phyloP scores from a whole-genome alignment of 1,139 yeast species.

The Zygosaccharomyces pseudobailii region DNA sequence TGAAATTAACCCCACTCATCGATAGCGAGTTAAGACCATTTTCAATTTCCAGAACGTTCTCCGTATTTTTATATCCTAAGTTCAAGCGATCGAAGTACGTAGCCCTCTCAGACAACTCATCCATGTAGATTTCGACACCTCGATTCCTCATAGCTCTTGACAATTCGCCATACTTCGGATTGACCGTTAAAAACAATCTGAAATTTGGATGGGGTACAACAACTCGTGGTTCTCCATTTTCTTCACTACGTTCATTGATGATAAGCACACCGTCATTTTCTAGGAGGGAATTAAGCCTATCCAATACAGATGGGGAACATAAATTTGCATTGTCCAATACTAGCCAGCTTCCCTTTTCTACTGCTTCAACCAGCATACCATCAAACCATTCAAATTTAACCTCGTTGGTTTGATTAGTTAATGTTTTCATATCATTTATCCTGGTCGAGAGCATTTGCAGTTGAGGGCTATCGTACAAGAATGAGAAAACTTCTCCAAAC shows the following conservation, averaged over 20 bases:
- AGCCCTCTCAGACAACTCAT: slow-evolving; percentile 47
- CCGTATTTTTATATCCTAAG: slow-evolving; percentile 13
- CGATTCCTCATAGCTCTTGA: slow-evolving; percentile 98
- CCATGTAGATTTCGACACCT: slow-evolving; percentile 80
- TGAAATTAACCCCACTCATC: background rate
- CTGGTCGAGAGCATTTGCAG: slow-evolving; percentile 25
- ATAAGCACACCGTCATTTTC: slow-evolving; percentile 81
- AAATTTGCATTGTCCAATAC: slow-evolving; percentile 92
- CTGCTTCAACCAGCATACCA: slow-evolving; percentile 88
- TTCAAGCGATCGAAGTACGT: slow-evolving; percentile 47
- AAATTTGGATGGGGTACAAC: slow-evolving; percentile 81
- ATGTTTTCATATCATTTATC: slow-evolving; percentile 17
- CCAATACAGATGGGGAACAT: slow-evolving; percentile 92
- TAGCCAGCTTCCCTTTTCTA: slow-evolving; percentile 88
- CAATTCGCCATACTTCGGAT: slow-evolving; percentile 90
- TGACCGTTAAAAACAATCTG: slow-evolving; percentile 80
- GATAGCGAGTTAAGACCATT: slow-evolving; percentile 2
- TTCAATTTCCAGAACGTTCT: slow-evolving; percentile 2
- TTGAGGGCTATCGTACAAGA: slow-evolving; percentile 28
- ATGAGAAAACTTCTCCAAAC: slow-evolving; percentile 30
- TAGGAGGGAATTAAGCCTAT: slow-evolving; percentile 82
- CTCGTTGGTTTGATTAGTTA: slow-evolving; percentile 27
- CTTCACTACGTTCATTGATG: slow-evolving; percentile 80
- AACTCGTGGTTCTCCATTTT: slow-evolving; percentile 76
- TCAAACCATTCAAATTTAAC: slow-evolving; percentile 94